Evolutionary conservation across 352 stramenopile genomes (phyloP).

Genomic region (Pythium plurisporium): DNA sequence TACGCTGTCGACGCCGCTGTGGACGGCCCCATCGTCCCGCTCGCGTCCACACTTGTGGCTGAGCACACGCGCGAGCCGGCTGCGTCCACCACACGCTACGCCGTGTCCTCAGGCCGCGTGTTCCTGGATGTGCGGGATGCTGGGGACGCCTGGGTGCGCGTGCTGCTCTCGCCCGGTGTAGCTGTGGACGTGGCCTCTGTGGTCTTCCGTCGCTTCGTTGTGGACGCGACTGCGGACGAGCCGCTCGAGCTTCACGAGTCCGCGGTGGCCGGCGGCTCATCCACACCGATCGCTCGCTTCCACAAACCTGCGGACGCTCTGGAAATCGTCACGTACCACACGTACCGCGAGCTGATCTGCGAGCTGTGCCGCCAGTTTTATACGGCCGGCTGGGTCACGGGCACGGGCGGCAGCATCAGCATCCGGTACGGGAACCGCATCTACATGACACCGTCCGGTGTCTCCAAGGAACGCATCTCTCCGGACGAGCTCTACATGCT

Average conservation of each 20-base stretch:
- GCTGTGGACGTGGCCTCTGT: constrained; percentile 22
- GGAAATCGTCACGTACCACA: constrained; percentile 32
- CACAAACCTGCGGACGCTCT: constrained; percentile 39
- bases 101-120: constrained; percentile 34
- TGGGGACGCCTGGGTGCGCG: constrained; percentile 65
- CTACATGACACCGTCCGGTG: constrained; percentile 94
- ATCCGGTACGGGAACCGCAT: constrained; percentile 91
- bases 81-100: constrained; percentile 27
- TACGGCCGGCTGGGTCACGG: constrained; percentile 90
- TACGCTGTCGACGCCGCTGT: not conserved
- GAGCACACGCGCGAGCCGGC: constrained; percentile 42
- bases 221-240: constrained; percentile 20
- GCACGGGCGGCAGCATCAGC: constrained; percentile 92
- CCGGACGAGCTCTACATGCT: constrained; percentile 95
- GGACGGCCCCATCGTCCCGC: not conserved
- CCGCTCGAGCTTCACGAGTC: constrained; percentile 16
- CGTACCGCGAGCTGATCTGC: constrained; percentile 62
- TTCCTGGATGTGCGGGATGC: constrained; percentile 67
- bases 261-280: no score
- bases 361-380: constrained; percentile 77
- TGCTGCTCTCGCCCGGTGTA: constrained; percentile 35
- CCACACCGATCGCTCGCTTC: constrained; percentile 41
- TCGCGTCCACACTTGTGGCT: constrained; percentile 22
- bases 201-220: constrained; percentile 46
- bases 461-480: constrained; percentile 95